Base-by-base conservation (phyloP, 306 rosid genomes). In the Fragaria iinumae region DNA sequence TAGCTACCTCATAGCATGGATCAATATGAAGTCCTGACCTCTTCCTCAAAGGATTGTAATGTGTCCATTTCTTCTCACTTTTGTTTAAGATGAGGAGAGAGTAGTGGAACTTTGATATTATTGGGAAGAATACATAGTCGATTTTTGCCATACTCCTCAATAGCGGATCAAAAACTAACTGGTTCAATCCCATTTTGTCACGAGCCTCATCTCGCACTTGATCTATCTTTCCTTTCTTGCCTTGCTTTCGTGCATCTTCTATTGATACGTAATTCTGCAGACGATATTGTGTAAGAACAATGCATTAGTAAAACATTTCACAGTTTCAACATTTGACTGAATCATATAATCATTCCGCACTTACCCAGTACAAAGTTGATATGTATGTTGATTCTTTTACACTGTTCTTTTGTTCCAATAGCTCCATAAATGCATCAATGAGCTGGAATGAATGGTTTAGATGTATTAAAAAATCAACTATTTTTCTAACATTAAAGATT, bases 371-470 rank as follows among this genome's bases (percentile, higher is more conserved):
- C 67, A 62, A 29, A 62, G 67, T 62, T 62, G 39, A 62, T 62
- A 62, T 29, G 39, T 62, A 62, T 4, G 67, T 62, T 62, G 67
- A 62, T 62, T 13, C 16, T 62, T 62, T 62, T 1, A 25, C 39
- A 27, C 20, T 11, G 6, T 27, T 62, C 16, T 62, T n/a, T 27
- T 25, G 39, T 62, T 62, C 20, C 67, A 60, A 11, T 60, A 60
- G 32, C 67, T 60, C 67, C 67, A 62, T 62, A 12, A 62, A 62
- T 62, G 67, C 67, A 62, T 62, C 67, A 62, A 62, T 62, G 8
- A 62, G 18, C 67, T 62, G 67, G 64, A 3, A 62, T 4, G 39
- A 29, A 11, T 27, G 39, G 11, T 11, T 11, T 13, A 13, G 13
- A 11, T 25, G 32, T 1, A 27, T 11, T 57, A 3, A 29, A 29